Conservation (phyloP, 75 land plant genomes). For the Pinus albicaulis region DNA sequence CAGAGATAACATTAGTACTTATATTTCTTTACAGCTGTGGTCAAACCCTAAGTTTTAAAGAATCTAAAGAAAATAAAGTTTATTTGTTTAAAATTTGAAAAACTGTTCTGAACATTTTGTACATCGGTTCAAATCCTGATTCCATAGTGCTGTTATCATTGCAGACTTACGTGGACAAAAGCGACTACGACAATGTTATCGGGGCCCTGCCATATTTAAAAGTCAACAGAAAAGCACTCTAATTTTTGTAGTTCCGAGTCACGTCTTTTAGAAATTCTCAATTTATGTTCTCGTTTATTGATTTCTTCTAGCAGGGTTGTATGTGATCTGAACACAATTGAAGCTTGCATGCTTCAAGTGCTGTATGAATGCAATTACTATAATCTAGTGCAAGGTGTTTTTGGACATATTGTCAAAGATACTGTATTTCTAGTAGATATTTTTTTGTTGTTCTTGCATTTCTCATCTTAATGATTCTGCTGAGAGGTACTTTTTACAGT, state of each 20-base stretch:
- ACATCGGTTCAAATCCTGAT: background rate
- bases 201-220: conserved; percentile 54
- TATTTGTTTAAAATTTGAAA: background rate
- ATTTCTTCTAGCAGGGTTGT: conserved; percentile 3
- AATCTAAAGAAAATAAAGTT: background rate
- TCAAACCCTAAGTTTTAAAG: background rate
- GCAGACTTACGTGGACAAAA: conserved; percentile 35
- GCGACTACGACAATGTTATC: conserved; percentile 52
- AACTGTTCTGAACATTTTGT: background rate
- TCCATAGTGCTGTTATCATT: background rate
- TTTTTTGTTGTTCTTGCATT: too few relatives aligned
- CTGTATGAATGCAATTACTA: background rate
- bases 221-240: conserved; percentile 39
- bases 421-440: too few relatives aligned
- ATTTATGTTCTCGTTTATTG: background rate
- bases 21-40: background rate
- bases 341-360: background rate
- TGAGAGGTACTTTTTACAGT: too few relatives aligned
- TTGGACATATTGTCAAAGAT: too few relatives aligned
- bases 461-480: too few relatives aligned
- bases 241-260: conserved; percentile 1
- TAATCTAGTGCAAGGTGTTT: too few relatives aligned
- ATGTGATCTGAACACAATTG: background rate
- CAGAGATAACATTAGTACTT: background rate
- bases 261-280: background rate